phyloP scores from a whole-genome alignment of 225 moss, liverwort and hornwort species.

The Takakia lepidozioides region DNA sequence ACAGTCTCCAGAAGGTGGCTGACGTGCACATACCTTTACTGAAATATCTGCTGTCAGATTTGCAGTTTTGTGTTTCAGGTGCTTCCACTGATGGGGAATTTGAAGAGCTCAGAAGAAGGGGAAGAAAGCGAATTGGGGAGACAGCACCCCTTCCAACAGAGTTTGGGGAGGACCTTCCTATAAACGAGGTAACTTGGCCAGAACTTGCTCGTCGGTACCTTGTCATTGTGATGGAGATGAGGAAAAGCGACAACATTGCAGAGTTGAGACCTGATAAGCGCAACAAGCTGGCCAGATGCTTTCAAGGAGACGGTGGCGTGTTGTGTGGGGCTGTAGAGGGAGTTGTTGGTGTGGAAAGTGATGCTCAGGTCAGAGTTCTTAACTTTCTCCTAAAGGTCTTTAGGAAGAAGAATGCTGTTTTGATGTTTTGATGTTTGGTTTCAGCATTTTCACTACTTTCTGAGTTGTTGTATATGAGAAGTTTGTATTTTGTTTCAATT shows the following conservation, averaged over 20 bases:
- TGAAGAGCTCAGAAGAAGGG: constrained; percentile 87
- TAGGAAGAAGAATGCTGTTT: too few relatives aligned
- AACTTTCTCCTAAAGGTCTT: too few relatives aligned
- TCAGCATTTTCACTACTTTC: too few relatives aligned
- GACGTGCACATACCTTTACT: constrained; percentile 67
- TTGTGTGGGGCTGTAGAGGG: constrained; percentile 84
- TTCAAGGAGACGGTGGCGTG: constrained; percentile 98
- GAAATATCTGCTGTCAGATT: constrained; percentile 65
- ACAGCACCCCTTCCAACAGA: constrained; percentile 34
- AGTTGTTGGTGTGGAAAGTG: constrained; percentile 89
- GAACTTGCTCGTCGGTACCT: constrained; percentile 91
- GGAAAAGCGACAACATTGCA: constrained; percentile 61
- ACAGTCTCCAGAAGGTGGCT: constrained; percentile 48
- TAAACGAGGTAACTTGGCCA: constrained; percentile 94
- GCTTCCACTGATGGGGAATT: constrained; percentile 38
- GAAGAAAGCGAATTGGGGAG: constrained; percentile 59
- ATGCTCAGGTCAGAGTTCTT: constrained; percentile 78
- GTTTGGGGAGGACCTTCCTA: constrained; percentile 62
- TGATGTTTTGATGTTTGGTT: too few relatives aligned
- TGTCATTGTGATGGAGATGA: constrained; percentile 47
- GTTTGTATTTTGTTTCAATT: too few relatives aligned
- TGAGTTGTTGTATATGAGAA: too few relatives aligned
- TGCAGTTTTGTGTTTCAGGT: constrained; percentile 69
- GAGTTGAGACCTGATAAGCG: constrained; percentile 67
- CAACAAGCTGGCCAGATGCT: constrained; percentile 70